Percentiles rank a stretch among this genome's conserved stretches.
Evolutionary conservation across 2,329 filamentous ascomycete species (phyloP).

Genomic region (Neofusicoccum ribis): DNA sequence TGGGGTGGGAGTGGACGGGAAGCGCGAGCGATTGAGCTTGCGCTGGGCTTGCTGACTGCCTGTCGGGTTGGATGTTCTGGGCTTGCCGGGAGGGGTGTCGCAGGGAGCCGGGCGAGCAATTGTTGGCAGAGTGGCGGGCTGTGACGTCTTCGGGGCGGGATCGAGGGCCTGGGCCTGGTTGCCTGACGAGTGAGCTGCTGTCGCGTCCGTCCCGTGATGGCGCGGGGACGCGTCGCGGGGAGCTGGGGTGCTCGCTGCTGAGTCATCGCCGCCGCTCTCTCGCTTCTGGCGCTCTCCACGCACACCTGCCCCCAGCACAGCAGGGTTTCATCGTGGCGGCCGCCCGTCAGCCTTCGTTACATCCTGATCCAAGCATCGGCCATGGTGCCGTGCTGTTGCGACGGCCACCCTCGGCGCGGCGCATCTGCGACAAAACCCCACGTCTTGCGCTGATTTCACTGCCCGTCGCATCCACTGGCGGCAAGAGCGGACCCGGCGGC

Average conservation of each 20-base stretch:
- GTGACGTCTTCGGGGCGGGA: conserved; percentile 3
- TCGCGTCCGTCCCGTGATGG: not conserved
- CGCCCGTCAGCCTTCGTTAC: not conserved
- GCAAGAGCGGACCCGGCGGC: not conserved
- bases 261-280: not conserved
- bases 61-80: not conserved
- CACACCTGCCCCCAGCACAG: not conserved
- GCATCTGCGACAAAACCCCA: not conserved
- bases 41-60: not conserved
- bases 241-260: not conserved
- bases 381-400: no score
- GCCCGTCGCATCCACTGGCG: not conserved
- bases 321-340: not conserved
- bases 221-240: not conserved
- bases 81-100: not conserved
- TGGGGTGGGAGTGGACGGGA: not conserved
- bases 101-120: not conserved
- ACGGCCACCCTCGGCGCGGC: not conserved
- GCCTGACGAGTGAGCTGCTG: not conserved
- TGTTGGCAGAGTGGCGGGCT: conserved; percentile 2
- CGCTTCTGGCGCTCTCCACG: no score
- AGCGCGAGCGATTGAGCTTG: not conserved
- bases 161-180: not conserved
- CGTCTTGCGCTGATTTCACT: not conserved
- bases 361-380: no score